Conservation (phyloP, 2,329 filamentous ascomycete species). For the Cladosporium sphaerospermum region DNA sequence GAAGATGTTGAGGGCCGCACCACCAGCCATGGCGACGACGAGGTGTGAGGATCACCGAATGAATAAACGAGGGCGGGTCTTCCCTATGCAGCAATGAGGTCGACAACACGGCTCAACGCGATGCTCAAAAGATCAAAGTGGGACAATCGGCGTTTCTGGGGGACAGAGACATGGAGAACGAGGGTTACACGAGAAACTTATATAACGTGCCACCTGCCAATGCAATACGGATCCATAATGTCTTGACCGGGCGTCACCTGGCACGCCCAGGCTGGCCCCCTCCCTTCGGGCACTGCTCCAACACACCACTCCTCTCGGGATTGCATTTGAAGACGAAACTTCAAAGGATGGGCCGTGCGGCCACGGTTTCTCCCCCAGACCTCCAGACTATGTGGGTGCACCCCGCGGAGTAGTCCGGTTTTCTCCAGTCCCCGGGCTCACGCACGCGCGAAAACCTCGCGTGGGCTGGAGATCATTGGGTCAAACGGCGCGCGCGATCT, state of each 20-base stretch:
- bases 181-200: neutral
- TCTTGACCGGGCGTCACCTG: neutral
- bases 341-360: neutral
- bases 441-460: too few relatives aligned
- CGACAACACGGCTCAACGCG: neutral
- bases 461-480: too few relatives aligned
- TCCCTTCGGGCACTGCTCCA: neutral
- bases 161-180: slow-evolving; percentile 4
- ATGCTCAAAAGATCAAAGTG: neutral
- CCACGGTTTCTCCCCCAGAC: slow-evolving; percentile 9
- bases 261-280: neutral
- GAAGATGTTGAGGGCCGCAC: slow-evolving; percentile 23
- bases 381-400: slow-evolving; percentile 2
- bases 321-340: neutral
- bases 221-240: slow-evolving; percentile 7
- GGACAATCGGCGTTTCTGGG: slow-evolving; percentile 3
- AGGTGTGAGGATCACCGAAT: neutral
- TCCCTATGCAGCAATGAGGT: neutral
- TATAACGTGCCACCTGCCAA: neutral
- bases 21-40: slow-evolving; percentile 12
- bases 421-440: neutral
- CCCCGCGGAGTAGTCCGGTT: slow-evolving; percentile 2
- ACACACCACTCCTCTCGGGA: neutral
- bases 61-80: slow-evolving; percentile 1
- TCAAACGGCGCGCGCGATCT: too few relatives aligned